A percentile compares a stretch with the other conserved stretches of the same genome.
These are phyloP conservation scores for Rhodotorula sp. DNA, from an alignment of 1,284 basidiomycete genomes.

Conservation along the genomic window DNA sequence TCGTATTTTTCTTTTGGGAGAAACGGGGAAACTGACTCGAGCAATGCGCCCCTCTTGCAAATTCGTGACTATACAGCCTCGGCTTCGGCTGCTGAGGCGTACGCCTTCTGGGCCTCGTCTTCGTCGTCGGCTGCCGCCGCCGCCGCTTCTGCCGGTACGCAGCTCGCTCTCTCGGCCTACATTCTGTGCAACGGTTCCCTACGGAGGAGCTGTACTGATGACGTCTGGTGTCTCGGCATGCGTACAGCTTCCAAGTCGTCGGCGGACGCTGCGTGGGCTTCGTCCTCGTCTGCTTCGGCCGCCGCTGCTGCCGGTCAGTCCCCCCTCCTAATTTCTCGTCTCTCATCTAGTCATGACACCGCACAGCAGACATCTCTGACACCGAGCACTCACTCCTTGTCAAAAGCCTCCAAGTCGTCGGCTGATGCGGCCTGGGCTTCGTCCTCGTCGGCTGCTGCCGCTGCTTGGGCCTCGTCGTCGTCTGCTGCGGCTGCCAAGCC, in stretches of 20 bases:
- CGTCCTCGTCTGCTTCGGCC: slow-evolving; percentile 16
- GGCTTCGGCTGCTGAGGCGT: neutral
- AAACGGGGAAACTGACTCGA: too few relatives aligned
- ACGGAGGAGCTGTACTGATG: neutral
- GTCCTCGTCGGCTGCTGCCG: neutral
- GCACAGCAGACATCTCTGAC: too few relatives aligned
- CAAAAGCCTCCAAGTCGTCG: slow-evolving; percentile 17
- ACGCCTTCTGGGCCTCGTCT: slow-evolving; percentile 9
- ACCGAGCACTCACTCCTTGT: too few relatives aligned
- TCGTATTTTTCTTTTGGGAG: too few relatives aligned
- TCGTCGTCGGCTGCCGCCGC: slow-evolving; percentile 19
- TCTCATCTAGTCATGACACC: neutral
- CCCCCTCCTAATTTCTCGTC: neutral
- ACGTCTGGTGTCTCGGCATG: too few relatives aligned
- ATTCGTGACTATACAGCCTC: neutral
- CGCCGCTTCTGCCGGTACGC: slow-evolving; percentile 8
- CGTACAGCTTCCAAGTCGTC: slow-evolving; percentile 8
- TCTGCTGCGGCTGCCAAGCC: slow-evolving; percentile 11
- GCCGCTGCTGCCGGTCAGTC: slow-evolving; percentile 13
- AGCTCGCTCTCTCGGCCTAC: too few relatives aligned
- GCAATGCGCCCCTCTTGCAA: too few relatives aligned
- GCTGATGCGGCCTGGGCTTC: slow-evolving; percentile 25
- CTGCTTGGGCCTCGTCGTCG: slow-evolving; percentile 10
- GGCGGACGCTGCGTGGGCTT: slow-evolving; percentile 8
- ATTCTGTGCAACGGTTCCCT: neutral